A percentile compares a stretch with the other conserved stretches of the same genome.
These are phyloP conservation scores for Aspergillus kassunensis DNA, from an alignment of 495 filamentous ascomycete genomes.

Conservation along the genomic window DNA sequence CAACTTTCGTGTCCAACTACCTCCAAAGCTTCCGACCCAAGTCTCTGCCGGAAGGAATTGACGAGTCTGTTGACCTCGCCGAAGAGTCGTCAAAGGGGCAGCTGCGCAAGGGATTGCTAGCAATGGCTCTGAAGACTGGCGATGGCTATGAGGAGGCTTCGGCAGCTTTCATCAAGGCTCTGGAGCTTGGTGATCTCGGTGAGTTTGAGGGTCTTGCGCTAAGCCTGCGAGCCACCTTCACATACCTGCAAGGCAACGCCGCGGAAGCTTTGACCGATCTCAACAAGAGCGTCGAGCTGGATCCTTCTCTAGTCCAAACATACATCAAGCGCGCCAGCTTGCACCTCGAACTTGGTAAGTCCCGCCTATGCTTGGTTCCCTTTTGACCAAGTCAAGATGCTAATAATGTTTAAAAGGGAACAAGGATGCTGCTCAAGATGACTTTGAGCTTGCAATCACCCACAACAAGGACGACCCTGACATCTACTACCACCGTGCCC, in stretches of 20 bases:
- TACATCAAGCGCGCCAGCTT: slow-evolving; percentile 99
- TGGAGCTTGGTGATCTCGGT: slow-evolving; percentile 72
- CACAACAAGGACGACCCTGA: slow-evolving; percentile 91
- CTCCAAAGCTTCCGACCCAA: slow-evolving; percentile 92
- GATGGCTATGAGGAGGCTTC: slow-evolving; percentile 88
- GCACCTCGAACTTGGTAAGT: slow-evolving; percentile 87
- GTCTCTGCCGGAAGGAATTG: slow-evolving; percentile 74
- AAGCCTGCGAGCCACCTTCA: slow-evolving; percentile 95
- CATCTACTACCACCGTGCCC: slow-evolving; percentile 98
- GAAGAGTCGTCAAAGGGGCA: slow-evolving; percentile 82
- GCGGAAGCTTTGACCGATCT: slow-evolving; percentile 75
- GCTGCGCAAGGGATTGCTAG: slow-evolving; percentile 73
- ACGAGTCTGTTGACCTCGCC: slow-evolving; percentile 67
- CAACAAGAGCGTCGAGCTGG: slow-evolving; percentile 84
- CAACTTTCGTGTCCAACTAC: slow-evolving; percentile 97
- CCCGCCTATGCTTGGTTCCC: neutral
- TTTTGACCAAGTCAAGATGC: neutral
- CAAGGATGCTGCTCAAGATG: slow-evolving; percentile 77
- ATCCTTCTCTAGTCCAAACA: slow-evolving; percentile 85
- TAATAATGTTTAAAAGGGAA: slow-evolving; percentile 56
- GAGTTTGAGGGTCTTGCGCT: slow-evolving; percentile 86
- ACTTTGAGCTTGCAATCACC: slow-evolving; percentile 80
- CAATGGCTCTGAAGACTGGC: slow-evolving; percentile 77
- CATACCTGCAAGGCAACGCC: slow-evolving; percentile 86
- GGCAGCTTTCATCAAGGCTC: slow-evolving; percentile 77